phyloP scores from a whole-genome alignment of 1,284 basidiomycete species.

The Austroboletus rostrupii region DNA sequence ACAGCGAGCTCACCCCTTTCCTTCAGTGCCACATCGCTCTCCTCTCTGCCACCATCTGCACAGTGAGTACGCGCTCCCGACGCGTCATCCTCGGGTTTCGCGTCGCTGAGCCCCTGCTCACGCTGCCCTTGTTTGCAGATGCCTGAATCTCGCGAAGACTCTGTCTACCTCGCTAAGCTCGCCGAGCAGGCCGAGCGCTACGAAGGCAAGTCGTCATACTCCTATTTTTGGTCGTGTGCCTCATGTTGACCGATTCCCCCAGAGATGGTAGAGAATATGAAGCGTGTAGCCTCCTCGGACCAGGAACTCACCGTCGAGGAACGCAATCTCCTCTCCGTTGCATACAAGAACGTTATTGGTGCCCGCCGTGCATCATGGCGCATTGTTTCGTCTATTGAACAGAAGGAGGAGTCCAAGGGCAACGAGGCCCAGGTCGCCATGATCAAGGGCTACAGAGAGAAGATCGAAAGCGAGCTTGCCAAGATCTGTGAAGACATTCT shows the following conservation, averaged over 20 bases:
- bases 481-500: conserved; percentile 99
- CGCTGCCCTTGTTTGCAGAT: conserved; percentile 44
- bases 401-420: conserved; percentile 99
- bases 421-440: conserved; percentile 96
- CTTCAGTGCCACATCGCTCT: conserved; percentile 13
- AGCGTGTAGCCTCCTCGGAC: conserved; percentile 93
- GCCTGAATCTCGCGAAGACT: conserved; percentile 90
- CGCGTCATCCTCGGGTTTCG: conserved; percentile 30
- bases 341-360: conserved; percentile 99
- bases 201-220: conserved; percentile 64
- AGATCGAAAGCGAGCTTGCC: conserved; percentile 96
- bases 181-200: conserved; percentile 98
- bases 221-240: conserved; percentile 6
- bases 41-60: conserved; percentile 16
- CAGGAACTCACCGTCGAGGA: conserved; percentile 99
- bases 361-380: conserved; percentile 98
- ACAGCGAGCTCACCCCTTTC: conserved; percentile 30
- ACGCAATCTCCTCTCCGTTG: conserved; percentile 97
- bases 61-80: conserved; percentile 35
- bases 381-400: conserved; percentile 98
- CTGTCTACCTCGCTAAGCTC: conserved; percentile 99
- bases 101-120: conserved; percentile 18
- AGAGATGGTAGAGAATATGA: conserved; percentile 99
- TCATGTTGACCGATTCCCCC: conserved; percentile 19
- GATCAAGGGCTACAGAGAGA: conserved; percentile 99